These are phyloP conservation scores for Kodamaea restingae DNA, from an alignment of 805 yeast genomes.

Conservation along the genomic window DNA sequence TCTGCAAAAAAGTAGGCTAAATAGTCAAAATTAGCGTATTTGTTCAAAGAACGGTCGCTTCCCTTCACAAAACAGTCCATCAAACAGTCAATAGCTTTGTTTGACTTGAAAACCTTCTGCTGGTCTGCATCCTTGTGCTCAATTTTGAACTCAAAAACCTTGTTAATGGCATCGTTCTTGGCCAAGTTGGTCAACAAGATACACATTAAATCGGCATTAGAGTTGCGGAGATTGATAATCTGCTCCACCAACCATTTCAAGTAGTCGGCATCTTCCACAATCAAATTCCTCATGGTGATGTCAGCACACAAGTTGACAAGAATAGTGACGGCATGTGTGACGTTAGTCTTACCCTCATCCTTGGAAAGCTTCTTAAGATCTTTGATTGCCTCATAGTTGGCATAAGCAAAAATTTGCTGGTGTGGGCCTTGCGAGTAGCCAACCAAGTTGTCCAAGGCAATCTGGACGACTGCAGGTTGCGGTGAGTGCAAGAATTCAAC, in stretches of 20 bases:
- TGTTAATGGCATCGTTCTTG: slow-evolving; percentile 61
- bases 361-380: slow-evolving; percentile 63
- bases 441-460: slow-evolving; percentile 80
- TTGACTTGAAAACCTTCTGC: slow-evolving; percentile 47
- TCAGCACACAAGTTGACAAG: slow-evolving; percentile 82
- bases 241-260: slow-evolving; percentile 44
- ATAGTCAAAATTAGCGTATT: slow-evolving; percentile 73
- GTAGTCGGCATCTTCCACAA: slow-evolving; percentile 63
- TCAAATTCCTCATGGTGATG: slow-evolving; percentile 52
- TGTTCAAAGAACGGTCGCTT: slow-evolving; percentile 64
- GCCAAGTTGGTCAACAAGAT: slow-evolving; percentile 84
- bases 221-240: slow-evolving; percentile 52
- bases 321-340: slow-evolving; percentile 69
- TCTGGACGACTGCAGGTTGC: slow-evolving; percentile 72
- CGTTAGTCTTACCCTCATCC: slow-evolving; percentile 51
- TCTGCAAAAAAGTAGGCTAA: slow-evolving; percentile 88
- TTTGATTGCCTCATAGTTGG: slow-evolving; percentile 64
- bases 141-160: slow-evolving; percentile 41
- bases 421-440: slow-evolving; percentile 75
- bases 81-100: slow-evolving; percentile 65
- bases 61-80: slow-evolving; percentile 91
- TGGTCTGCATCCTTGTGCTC: slow-evolving; percentile 36
- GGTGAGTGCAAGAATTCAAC: slow-evolving; percentile 80
- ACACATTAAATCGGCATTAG: slow-evolving; percentile 75
- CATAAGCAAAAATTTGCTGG: slow-evolving; percentile 61